Conservation (phyloP, 2,329 filamentous ascomycete genomes). For the Nothopassalora personata region DNA sequence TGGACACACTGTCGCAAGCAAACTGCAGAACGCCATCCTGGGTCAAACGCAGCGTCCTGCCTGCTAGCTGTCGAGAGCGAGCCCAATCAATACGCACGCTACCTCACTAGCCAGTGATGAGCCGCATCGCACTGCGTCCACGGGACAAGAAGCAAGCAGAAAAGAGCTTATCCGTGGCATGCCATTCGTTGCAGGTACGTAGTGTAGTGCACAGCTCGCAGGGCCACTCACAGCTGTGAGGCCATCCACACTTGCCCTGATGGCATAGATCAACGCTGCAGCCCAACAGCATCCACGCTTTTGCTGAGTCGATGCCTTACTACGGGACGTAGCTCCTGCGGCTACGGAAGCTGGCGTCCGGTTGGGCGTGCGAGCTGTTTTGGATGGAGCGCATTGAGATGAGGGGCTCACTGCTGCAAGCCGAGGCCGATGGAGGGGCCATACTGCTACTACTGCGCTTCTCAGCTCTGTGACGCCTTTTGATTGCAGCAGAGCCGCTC, state of each 20-base stretch:
- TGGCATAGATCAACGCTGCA: conserved; percentile 3
- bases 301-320: conserved; percentile 5
- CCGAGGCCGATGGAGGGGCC: neutral
- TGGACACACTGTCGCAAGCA: neutral
- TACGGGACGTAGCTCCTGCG: conserved; percentile 8
- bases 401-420: conserved; percentile 8
- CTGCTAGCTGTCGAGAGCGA: conserved; percentile 17
- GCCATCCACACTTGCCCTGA: neutral
- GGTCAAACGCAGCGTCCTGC: conserved; percentile 15
- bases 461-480: conserved; percentile 1
- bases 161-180: conserved; percentile 18
- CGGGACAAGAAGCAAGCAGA: conserved; percentile 29
- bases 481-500: neutral
- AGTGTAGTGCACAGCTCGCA: neutral
- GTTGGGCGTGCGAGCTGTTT: conserved; percentile 9
- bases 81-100: conserved; percentile 4
- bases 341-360: conserved; percentile 15
- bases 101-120: conserved; percentile 19
- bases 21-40: conserved; percentile 8
- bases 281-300: conserved; percentile 6
- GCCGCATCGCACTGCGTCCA: conserved; percentile 37
- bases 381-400: neutral
- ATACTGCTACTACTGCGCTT: conserved; percentile 4
- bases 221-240: neutral
- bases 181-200: conserved; percentile 11